Base-by-base conservation (phyloP, 148 eudicot species). In the Amaranthus palmeri region DNA sequence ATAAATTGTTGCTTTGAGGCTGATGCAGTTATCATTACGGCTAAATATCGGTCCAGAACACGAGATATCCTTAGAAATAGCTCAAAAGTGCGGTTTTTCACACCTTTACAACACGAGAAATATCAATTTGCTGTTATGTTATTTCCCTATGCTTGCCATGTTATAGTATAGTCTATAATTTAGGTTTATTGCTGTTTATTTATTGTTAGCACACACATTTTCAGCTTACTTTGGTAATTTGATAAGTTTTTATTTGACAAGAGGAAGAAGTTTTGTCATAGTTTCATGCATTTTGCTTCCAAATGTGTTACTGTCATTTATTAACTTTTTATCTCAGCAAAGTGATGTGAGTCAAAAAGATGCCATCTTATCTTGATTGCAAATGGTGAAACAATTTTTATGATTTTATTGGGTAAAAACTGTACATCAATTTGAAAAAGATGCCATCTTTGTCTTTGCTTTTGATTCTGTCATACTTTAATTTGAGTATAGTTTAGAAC, bases 341-440 rank as follows among this genome's bases (percentile, higher is more conserved):
- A 48, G 43, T 59, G 36, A 48, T 17, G 55, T 42, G 14, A 41
- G 25, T 15, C 8, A 45, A 5, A 49, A 25, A 13, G 15, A 36
- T 61, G 25, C 17, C 15, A 72, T 14, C 25, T 58, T 41, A 15
- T 42, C 25, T 41, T 67, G 69, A 70, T 61, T 76, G 4, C 10
- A 42, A 15, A 52, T 10, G 10, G 61, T 17, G 3, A 5, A 58
- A 7, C 36, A 25, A 25, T 25, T 0, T 25, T 25, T 25, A 25
- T 25, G 36, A 25, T 25, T 25, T 25, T 25, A 25, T 0, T 40
- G 43, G 46, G 64, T 43, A 42, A 7, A 15, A 65, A 47, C 40
- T 9, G 68, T 46, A 47, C 17, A 8, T 0, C 8, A 9, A 6
- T 8, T 65, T 15, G 14, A 9, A 57, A 54, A 6, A 57, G 48